Percentiles rank a stretch among this genome's conserved stretches.
Conservation (phyloP, 805 yeast species). For the Pichia gijzeniarum region DNA sequence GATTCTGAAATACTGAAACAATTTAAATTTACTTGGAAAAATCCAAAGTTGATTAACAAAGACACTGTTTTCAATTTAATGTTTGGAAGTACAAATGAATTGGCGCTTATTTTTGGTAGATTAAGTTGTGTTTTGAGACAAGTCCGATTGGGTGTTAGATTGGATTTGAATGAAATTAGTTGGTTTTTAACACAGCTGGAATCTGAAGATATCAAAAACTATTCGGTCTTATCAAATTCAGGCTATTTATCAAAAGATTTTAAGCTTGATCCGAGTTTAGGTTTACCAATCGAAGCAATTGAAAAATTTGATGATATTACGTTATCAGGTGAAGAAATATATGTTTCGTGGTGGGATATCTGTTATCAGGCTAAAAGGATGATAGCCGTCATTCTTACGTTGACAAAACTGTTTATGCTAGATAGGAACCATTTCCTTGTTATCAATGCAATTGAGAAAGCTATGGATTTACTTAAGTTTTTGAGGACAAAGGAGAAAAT, state of each 20-base stretch:
- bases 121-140: background rate
- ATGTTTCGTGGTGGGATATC: constrained; percentile 46
- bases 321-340: too few species aligned
- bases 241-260: constrained; percentile 27
- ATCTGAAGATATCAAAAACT: constrained; percentile 23
- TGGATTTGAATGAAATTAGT: background rate
- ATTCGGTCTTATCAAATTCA: constrained; percentile 27
- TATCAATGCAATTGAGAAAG: constrained; percentile 28
- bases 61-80: constrained; percentile 40
- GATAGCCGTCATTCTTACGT: constrained; percentile 32
- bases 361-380: constrained; percentile 41
- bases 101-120: constrained; percentile 27
- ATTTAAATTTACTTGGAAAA: constrained; percentile 30
- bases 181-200: constrained; percentile 5
- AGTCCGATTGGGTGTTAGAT: background rate
- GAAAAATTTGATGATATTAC: constrained; percentile 10
- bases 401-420: constrained; percentile 34
- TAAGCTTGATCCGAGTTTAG: constrained; percentile 9
- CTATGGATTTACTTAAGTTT: constrained; percentile 26
- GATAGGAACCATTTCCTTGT: constrained; percentile 30
- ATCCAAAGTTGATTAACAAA: background rate
- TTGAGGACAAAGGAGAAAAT: constrained; percentile 24
- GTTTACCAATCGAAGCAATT: constrained; percentile 16
- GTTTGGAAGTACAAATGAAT: constrained; percentile 42
- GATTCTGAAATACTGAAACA: constrained; percentile 15